Evolutionary conservation across 2,329 filamentous ascomycete species (phyloP).

Genomic region (Akanthomyces muscarius): DNA sequence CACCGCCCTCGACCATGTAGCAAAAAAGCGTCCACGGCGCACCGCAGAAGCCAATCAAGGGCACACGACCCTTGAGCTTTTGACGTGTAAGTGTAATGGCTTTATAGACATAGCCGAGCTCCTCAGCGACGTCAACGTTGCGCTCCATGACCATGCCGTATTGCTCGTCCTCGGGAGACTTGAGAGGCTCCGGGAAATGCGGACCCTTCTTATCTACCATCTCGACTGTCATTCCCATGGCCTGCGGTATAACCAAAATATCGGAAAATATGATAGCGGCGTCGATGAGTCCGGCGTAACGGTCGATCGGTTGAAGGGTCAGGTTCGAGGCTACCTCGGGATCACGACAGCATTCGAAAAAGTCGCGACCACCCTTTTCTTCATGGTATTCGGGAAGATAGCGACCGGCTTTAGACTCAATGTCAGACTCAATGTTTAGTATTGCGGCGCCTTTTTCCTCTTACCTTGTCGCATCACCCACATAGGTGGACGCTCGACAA

Average conservation of each 20-base stretch:
- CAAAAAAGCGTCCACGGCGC: constrained; percentile 95
- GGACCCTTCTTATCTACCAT: constrained; percentile 98
- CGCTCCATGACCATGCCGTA: constrained; percentile 73
- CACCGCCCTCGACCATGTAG: constrained; percentile 98
- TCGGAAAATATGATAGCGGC: constrained; percentile 99
- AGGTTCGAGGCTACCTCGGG: constrained; percentile 90
- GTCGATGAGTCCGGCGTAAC: constrained; percentile 85
- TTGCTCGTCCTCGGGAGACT: constrained; percentile 75
- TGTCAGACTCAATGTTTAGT: neutral
- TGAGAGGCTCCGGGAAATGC: constrained; percentile 83
- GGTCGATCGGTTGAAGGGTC: constrained; percentile 91
- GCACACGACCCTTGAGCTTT: constrained; percentile 84
- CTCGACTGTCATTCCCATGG: constrained; percentile 96
- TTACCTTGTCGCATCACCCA: constrained; percentile 99
- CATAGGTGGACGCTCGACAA: constrained; percentile 87
- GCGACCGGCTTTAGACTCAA: constrained; percentile 64
- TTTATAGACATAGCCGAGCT: constrained; percentile 92
- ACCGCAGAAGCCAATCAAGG: constrained; percentile 93
- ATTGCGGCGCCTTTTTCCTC: constrained; percentile 17
- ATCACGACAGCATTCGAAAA: constrained; percentile 94
- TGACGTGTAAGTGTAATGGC: constrained; percentile 87
- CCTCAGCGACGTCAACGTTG: constrained; percentile 76
- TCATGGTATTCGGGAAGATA: constrained; percentile 98
- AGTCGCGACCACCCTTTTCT: constrained; percentile 85
- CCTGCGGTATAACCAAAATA: constrained; percentile 95